Conservation (phyloP, 805 yeast species). For the Scheffersomyces coipomensis region DNA sequence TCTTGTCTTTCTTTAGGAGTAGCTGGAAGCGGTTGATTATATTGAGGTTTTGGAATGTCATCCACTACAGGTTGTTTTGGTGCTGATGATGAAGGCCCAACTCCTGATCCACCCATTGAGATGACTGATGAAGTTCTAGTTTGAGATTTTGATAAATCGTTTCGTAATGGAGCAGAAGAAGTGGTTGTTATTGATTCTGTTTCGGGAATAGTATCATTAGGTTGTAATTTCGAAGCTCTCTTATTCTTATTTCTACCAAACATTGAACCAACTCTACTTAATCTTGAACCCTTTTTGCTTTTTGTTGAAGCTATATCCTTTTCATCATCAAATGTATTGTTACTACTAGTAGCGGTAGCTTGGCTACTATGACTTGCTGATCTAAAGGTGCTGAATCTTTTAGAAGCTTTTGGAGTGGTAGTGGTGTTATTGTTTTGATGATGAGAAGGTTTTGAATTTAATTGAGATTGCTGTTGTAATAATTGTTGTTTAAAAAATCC, state of each 20-base stretch:
- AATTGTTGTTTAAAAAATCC: constrained; percentile 5
- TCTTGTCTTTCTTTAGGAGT: neutral
- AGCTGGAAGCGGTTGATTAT: constrained; percentile 1
- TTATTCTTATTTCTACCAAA: constrained; percentile 59
- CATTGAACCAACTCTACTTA: constrained; percentile 75
- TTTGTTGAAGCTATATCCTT: no score
- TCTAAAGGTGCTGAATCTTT: constrained; percentile 1
- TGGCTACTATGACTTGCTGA: neutral
- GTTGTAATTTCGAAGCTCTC: constrained; percentile 8
- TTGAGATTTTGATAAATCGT: constrained; percentile 3
- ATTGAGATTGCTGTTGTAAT: constrained; percentile 5
- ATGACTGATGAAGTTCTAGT: constrained; percentile 10
- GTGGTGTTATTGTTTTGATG: neutral
- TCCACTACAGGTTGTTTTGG: no score
- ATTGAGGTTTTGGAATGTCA: constrained; percentile 1
- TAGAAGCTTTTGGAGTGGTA: neutral
- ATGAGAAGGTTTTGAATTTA: neutral
- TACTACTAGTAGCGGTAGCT: neutral
- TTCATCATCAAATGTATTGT: no score
- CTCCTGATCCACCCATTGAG: constrained; percentile 13
- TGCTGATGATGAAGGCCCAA: constrained; percentile 9
- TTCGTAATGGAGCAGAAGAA: constrained; percentile 7
- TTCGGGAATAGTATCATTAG: constrained; percentile 31
- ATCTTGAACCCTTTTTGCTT: constrained; percentile 28
- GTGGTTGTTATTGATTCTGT: constrained; percentile 22